Percentiles rank a stretch among this genome's conserved stretches.
phyloP scores from a whole-genome alignment of 352 stramenopile genomes.

The Peronospora belbahrii region DNA sequence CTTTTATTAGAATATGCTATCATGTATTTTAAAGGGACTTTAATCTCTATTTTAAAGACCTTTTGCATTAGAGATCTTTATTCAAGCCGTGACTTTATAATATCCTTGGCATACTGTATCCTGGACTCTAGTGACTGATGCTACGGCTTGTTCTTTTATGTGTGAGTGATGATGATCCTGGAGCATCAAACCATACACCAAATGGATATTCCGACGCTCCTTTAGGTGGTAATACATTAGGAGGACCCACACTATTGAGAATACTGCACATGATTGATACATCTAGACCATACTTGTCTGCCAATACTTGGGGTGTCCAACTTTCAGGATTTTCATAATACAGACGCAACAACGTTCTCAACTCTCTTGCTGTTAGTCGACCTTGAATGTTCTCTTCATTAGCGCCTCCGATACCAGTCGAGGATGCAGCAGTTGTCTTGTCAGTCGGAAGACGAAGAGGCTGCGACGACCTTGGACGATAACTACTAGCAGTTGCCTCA shows the following conservation, averaged over 20 bases:
- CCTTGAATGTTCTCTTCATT: conserved; percentile 33
- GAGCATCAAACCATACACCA: conserved; percentile 46
- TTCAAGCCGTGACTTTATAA: no score
- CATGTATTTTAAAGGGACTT: no score
- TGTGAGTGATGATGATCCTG: neutral
- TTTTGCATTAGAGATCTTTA: neutral
- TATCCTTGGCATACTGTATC: no score
- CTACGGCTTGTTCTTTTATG: no score
- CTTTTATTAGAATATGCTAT: no score
- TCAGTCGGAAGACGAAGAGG: conserved; percentile 42
- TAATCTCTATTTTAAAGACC: no score
- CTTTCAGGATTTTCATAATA: conserved; percentile 51
- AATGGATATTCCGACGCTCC: conserved; percentile 42
- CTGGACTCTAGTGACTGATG: no score
- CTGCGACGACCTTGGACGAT: conserved; percentile 36
- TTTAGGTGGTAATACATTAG: conserved; percentile 49
- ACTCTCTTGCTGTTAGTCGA: conserved; percentile 43
- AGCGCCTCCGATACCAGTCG: conserved; percentile 26
- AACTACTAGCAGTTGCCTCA: conserved; percentile 52
- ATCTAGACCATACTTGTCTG: conserved; percentile 43
- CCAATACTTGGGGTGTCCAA: conserved; percentile 43
- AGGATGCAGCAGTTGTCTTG: conserved; percentile 41
- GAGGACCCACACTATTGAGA: conserved; percentile 33
- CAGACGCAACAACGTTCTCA: conserved; percentile 50
- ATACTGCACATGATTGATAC: conserved; percentile 28